These are phyloP conservation scores for Monosporascus sp. DNA, from an alignment of 2,329 filamentous ascomycete species.

Conservation along the genomic window DNA sequence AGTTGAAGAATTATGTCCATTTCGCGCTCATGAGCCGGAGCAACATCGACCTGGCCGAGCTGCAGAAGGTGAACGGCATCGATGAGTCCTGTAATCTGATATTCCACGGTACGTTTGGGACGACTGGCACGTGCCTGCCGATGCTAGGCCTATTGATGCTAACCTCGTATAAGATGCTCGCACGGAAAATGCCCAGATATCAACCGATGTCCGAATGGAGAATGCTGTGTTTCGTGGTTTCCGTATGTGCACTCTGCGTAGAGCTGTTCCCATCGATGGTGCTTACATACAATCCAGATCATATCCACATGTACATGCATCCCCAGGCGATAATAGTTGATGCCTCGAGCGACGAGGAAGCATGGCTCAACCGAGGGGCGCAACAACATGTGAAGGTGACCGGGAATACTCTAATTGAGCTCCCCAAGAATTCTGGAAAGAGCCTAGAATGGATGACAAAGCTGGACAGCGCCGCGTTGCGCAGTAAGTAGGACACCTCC, in stretches of 20 bases:
- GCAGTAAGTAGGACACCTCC: slow-evolving; percentile 37
- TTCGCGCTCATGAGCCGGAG: slow-evolving; percentile 73
- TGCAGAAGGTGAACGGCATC: slow-evolving; percentile 77
- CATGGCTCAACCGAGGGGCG: slow-evolving; percentile 59
- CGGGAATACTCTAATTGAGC: slow-evolving; percentile 63
- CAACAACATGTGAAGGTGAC: slow-evolving; percentile 47
- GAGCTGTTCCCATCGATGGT: slow-evolving; percentile 1
- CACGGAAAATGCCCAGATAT: slow-evolving; percentile 65
- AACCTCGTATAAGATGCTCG: slow-evolving; percentile 57
- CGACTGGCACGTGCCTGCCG: background rate
- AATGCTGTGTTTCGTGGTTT: slow-evolving; percentile 60
- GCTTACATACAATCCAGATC: slow-evolving; percentile 35
- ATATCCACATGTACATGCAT: slow-evolving; percentile 68
- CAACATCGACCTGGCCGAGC: slow-evolving; percentile 60
- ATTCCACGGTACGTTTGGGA: slow-evolving; percentile 42
- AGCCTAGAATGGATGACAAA: slow-evolving; percentile 72
- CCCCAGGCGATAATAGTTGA: slow-evolving; percentile 75
- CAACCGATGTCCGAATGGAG: slow-evolving; percentile 65
- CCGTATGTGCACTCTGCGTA: slow-evolving; percentile 35
- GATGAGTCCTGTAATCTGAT: slow-evolving; percentile 61
- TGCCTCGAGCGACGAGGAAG: slow-evolving; percentile 59
- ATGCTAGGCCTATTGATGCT: slow-evolving; percentile 5
- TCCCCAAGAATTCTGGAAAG: slow-evolving; percentile 60
- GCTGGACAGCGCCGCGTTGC: slow-evolving; percentile 67
- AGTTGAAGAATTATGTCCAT: slow-evolving; percentile 70